Conservation (phyloP, 371 early-diverging fungal species). For the Mortierella sp. region DNA sequence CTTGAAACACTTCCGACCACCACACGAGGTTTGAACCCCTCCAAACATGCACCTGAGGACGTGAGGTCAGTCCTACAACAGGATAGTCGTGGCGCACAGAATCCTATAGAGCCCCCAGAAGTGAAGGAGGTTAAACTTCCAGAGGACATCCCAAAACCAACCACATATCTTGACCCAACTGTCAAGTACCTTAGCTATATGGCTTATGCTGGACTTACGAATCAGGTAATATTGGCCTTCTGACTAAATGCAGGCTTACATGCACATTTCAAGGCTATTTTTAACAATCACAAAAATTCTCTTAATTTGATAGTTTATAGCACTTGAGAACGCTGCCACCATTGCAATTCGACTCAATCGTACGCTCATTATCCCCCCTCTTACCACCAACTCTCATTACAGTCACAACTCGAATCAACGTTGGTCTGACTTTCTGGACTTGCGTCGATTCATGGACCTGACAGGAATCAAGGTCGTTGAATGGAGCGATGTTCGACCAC, state of each 20-base stretch:
- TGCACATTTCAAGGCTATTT: not conserved
- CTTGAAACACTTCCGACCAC: not conserved
- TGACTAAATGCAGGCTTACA: not conserved
- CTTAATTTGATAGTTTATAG: conserved; percentile 15
- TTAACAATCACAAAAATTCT: not conserved
- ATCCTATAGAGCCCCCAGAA: not conserved
- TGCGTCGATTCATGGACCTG: conserved; percentile 16
- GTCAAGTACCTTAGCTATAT: conserved; percentile 30
- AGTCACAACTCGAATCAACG: conserved; percentile 29
- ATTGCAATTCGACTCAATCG: conserved; percentile 21
- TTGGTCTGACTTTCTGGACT: conserved; percentile 52
- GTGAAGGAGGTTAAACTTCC: not conserved
- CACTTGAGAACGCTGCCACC: conserved; percentile 9
- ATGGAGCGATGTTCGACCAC: conserved; percentile 31
- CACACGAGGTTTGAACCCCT: not conserved
- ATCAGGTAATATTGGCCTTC: conserved; percentile 17
- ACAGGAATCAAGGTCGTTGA: conserved; percentile 25
- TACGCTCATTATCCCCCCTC: conserved; percentile 48
- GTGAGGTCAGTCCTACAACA: not conserved
- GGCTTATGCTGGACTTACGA: conserved; percentile 45
- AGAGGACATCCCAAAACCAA: conserved; percentile 12
- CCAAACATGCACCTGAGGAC: not conserved
- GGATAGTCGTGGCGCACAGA: not conserved
- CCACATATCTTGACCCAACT: conserved; percentile 14
- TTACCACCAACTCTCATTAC: conserved; percentile 41